phyloP scores from a whole-genome alignment of 208 protist genomes.

The Leishmania arabica region DNA sequence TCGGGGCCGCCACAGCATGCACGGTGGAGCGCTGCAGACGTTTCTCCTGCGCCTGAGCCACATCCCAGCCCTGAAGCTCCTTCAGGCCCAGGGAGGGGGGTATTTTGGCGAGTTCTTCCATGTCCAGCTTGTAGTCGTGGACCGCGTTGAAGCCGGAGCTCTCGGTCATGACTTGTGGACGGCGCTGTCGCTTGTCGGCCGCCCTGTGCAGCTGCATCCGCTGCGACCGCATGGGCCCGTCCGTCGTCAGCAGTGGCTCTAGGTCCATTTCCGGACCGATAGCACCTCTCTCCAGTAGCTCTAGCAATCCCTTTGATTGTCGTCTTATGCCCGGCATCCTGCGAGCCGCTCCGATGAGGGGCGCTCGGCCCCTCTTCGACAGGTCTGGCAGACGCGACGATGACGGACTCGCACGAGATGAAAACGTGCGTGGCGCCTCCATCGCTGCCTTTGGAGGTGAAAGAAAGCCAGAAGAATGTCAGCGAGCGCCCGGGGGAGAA shows the following conservation, averaged over 20 bases:
- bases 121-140: constrained; percentile 76
- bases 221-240: constrained; percentile 55
- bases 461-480: background rate
- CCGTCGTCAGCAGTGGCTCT: constrained; percentile 61
- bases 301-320: constrained; percentile 31
- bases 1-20: constrained; percentile 5
- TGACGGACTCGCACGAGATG: constrained; percentile 1
- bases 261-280: constrained; percentile 55
- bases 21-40: constrained; percentile 9
- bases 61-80: constrained; percentile 81
- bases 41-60: constrained; percentile 34
- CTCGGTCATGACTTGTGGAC: constrained; percentile 64
- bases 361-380: background rate
- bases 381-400: constrained; percentile 15
- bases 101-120: constrained; percentile 69
- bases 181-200: constrained; percentile 11
- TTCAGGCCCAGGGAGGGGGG: constrained; percentile 71
- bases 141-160: constrained; percentile 54
- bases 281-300: constrained; percentile 49
- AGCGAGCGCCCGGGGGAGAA: background rate
- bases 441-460: constrained; percentile 2
- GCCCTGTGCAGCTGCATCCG: constrained; percentile 40
- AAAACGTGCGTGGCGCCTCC: constrained; percentile 14
- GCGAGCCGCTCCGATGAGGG: constrained; percentile 10
- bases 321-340: background rate